A percentile compares a stretch with the other conserved stretches of the same genome.
These are phyloP conservation scores for Desmodesmus armatus DNA, from an alignment of 139 green algal species.

Conservation along the genomic window DNA sequence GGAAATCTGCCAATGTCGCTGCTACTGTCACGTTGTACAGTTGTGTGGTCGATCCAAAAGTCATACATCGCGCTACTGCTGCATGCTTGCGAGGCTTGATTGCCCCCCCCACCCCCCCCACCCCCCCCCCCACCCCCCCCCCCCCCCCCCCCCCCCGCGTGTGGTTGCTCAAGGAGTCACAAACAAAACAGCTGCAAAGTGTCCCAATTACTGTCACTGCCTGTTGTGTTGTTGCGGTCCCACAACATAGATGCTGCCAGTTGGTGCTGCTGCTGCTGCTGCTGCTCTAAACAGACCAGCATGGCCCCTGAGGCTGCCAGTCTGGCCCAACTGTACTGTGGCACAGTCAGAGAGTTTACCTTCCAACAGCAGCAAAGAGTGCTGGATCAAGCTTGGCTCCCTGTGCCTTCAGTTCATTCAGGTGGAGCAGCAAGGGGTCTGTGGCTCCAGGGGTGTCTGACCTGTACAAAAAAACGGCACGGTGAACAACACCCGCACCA, in stretches of 20 bases:
- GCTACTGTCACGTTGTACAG: too few species aligned
- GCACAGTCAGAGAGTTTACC: not conserved
- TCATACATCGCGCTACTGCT: not conserved
- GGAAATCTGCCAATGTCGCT: too few species aligned
- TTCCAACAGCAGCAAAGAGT: not conserved
- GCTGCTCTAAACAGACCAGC: not conserved
- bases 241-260: not conserved
- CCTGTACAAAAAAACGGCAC: too few species aligned
- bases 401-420: not conserved
- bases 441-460: not conserved
- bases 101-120: too few species aligned
- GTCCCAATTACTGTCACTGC: not conserved
- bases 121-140: too few species aligned
- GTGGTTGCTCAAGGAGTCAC: too few species aligned
- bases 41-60: too few species aligned
- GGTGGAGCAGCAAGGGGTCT: constrained; percentile 7
- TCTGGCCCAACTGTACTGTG: too few species aligned
- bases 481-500: too few species aligned
- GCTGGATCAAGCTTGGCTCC: not conserved
- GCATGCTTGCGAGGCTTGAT: too few species aligned
- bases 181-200: too few species aligned
- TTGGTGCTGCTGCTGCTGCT: not conserved
- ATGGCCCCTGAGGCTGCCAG: not conserved
- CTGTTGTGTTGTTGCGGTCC: not conserved
- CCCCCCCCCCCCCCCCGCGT: too few species aligned